These are phyloP conservation scores for Przewalskia tangutica DNA, from an alignment of 257 asterid genomes.

Conservation along the genomic window DNA sequence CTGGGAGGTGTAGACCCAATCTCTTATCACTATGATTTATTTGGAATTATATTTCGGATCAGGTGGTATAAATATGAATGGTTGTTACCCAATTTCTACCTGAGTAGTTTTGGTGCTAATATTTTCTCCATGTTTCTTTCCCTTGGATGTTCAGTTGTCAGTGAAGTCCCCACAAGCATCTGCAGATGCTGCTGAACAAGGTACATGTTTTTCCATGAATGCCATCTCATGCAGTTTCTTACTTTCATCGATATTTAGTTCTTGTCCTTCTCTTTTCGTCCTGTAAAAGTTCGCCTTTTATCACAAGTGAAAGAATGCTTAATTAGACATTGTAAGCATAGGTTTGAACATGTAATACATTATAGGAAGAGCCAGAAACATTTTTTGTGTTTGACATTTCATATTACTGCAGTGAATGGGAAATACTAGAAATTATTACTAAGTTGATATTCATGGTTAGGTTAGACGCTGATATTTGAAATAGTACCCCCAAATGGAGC, in stretches of 20 bases:
- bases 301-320: neutral
- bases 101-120: constrained; percentile 5
- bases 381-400: neutral
- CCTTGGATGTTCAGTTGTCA: constrained; percentile 54
- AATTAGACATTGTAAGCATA: neutral
- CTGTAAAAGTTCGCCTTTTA: neutral
- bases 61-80: neutral
- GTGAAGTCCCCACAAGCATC: constrained; percentile 46
- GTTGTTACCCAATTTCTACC: neutral
- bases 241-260: constrained; percentile 17
- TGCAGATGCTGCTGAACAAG: constrained; percentile 80
- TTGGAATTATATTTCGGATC: neutral
- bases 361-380: neutral
- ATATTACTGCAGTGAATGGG: neutral
- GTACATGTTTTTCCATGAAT: constrained; percentile 39
- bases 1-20: neutral
- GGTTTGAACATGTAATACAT: neutral
- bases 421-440: neutral
- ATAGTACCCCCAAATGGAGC: neutral
- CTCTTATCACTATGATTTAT: neutral
- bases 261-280: neutral
- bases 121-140: constrained; percentile 13
- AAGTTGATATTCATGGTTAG: neutral
- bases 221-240: constrained; percentile 20
- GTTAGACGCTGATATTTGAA: neutral